A percentile compares a stretch with the other conserved stretches of the same genome.
Evolutionary conservation across 768 basidiomycete genomes (phyloP).

Genomic region (Amanita subjunquillea): DNA sequence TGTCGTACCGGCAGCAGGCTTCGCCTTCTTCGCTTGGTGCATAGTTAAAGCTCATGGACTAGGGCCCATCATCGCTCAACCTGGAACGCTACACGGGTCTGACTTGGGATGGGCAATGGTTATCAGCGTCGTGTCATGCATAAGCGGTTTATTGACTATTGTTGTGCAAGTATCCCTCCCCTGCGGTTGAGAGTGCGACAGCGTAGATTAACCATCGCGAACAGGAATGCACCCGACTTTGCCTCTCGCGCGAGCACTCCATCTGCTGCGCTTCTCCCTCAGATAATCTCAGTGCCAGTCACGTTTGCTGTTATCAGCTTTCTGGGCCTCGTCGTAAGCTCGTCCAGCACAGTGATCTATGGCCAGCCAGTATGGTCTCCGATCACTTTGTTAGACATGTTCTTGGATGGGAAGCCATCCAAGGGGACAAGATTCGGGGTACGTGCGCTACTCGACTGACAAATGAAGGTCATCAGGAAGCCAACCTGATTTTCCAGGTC

Average conservation of each 20-base stretch:
- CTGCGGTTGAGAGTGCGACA: neutral
- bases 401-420: constrained; percentile 55
- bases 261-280: constrained; percentile 50
- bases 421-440: constrained; percentile 60
- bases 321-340: constrained; percentile 74
- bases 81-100: constrained; percentile 52
- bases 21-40: constrained; percentile 70
- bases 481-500: constrained; percentile 26
- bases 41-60: constrained; percentile 70
- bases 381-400: constrained; percentile 57
- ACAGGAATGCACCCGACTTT: constrained; percentile 68
- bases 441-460: constrained; percentile 6
- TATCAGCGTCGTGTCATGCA: constrained; percentile 60
- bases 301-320: constrained; percentile 69
- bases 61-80: constrained; percentile 62
- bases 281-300: constrained; percentile 61
- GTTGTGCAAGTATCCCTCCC: constrained; percentile 36
- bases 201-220: neutral
- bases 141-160: constrained; percentile 71
- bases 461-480: neutral
- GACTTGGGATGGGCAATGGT: constrained; percentile 78
- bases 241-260: constrained; percentile 51
- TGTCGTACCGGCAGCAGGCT: constrained; percentile 57
- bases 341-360: constrained; percentile 65
- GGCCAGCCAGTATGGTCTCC: constrained; percentile 75